These are phyloP conservation scores for Diaporthe sp. DNA, from an alignment of 2,329 filamentous ascomycete genomes.

Conservation along the genomic window DNA sequence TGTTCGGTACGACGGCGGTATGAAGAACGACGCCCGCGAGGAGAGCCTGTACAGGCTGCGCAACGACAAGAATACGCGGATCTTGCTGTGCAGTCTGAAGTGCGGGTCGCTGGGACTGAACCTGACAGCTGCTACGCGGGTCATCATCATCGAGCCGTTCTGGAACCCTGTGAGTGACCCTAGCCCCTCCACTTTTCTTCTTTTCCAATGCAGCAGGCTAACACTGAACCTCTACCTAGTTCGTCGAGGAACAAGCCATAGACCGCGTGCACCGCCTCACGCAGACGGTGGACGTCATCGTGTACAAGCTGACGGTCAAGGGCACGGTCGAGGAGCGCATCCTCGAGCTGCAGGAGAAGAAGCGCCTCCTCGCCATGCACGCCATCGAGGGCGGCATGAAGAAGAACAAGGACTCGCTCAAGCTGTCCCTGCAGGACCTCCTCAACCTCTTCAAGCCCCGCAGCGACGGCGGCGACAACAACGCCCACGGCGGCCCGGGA, in stretches of 20 bases:
- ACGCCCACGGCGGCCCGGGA: constrained; percentile 31
- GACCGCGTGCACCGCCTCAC: constrained; percentile 98
- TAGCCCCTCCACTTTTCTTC: neutral
- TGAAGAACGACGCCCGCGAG: constrained; percentile 94
- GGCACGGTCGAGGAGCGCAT: constrained; percentile 94
- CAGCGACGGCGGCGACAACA: constrained; percentile 51
- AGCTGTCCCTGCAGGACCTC: constrained; percentile 94
- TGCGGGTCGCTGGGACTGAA: constrained; percentile 95
- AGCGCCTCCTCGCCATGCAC: constrained; percentile 89
- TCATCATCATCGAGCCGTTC: constrained; percentile 96
- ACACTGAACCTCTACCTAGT: constrained; percentile 60
- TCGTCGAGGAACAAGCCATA: constrained; percentile 98
- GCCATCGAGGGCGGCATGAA: constrained; percentile 87
- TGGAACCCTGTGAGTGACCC: constrained; percentile 86
- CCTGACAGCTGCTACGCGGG: constrained; percentile 90
- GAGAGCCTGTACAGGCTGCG: constrained; percentile 84
- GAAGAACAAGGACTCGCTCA: constrained; percentile 76
- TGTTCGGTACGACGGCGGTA: constrained; percentile 93
- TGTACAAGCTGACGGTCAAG: constrained; percentile 93
- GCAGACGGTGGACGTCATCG: constrained; percentile 92
- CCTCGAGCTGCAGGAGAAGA: constrained; percentile 93
- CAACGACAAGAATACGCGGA: constrained; percentile 79
- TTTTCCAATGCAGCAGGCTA: constrained; percentile 8
- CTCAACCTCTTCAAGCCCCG: constrained; percentile 84
- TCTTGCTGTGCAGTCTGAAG: constrained; percentile 93